Evolutionary conservation across 2,329 filamentous ascomycete species (phyloP), one percentile per base, ranked within the genome.

Genomic region (Neofusicoccum cordaticola): DNA sequence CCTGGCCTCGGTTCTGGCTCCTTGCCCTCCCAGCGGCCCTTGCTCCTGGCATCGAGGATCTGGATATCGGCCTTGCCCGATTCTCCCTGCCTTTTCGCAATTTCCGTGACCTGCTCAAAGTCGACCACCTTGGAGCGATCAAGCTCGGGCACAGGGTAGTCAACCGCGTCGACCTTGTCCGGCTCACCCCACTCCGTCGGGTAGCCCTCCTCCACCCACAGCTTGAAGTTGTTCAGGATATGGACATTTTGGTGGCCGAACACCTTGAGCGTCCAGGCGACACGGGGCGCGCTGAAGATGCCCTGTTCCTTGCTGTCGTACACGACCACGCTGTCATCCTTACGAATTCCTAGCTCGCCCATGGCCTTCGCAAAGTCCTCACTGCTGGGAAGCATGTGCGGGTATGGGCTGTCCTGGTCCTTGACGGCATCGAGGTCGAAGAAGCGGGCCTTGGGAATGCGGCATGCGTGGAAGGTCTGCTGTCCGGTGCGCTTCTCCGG

Each of bases 391-490:
- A 99, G 86, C 95, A 99, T 99, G 77, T 99, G 95, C 7, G 95
- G 94, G 75, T 97, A 98, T 1, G 92, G 90, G 63, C 90, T 96
- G 70, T 88, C 87, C 69, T 88, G 88, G 78, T 99, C 93, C 72
- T 95, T 92, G 74, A 97, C 86, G 71, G 88, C 92, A 79, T 99
- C 95, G 62, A 99, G 85, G 77, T 99, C 93, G 77, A 99, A 99
- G 85, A 98, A 99, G 37, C 93, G 90, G 1, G 95, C 90, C 72
- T 89, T 88, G 22, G 93, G 94, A 68, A 99, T 95, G 71, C 92
- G 91, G 74, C 88, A 86, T 74, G 92, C 86, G 69, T 88, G 86
- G 82, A 94, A 99, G 48, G 89, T 87, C 68, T 95, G 84, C 70
- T 90, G 87, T 62, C 95, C 95, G 57, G 86, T 91, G 67, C 93